These are phyloP conservation scores for Ascochyta rabiei DNA, from an alignment of 2,329 filamentous ascomycete genomes.

Conservation along the genomic window DNA sequence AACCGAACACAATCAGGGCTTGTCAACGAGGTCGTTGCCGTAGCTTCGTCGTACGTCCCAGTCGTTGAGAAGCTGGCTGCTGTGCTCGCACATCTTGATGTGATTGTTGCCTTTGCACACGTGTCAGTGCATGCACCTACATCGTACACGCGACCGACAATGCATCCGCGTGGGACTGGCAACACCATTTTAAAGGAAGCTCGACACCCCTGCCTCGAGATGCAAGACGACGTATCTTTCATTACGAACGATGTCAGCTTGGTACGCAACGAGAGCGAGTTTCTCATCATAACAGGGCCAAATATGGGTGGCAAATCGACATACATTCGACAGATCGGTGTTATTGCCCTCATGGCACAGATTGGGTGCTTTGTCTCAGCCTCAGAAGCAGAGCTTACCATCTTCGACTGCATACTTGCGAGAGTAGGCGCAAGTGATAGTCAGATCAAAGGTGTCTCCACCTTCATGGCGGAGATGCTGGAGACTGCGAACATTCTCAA, in stretches of 20 bases:
- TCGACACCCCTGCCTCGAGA: conserved; percentile 95
- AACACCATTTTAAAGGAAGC: conserved; percentile 91
- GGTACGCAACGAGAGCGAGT: conserved; percentile 77
- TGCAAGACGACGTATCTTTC: conserved; percentile 98
- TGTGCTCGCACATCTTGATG: conserved; percentile 90
- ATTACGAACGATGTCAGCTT: conserved; percentile 96
- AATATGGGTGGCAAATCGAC: conserved; percentile 99
- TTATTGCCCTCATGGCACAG: conserved; percentile 96
- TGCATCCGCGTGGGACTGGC: conserved; percentile 85
- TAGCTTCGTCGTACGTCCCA: conserved; percentile 92
- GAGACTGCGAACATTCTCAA: conserved; percentile 99
- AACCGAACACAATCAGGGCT: conserved; percentile 91
- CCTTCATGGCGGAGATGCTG: conserved; percentile 99
- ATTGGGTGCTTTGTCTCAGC: conserved; percentile 96
- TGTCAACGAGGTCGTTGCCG: conserved; percentile 88
- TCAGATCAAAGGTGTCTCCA: conserved; percentile 96
- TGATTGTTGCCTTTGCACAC: conserved; percentile 92
- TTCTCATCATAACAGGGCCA: conserved; percentile 94
- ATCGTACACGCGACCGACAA: conserved; percentile 87
- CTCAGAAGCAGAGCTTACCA: conserved; percentile 84
- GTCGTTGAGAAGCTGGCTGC: conserved; percentile 88
- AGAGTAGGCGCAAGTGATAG: conserved; percentile 95
- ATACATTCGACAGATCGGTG: conserved; percentile 96
- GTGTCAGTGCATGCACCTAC: conserved; percentile 91
- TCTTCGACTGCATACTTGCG: conserved; percentile 96